Evolutionary conservation across 2,329 filamentous ascomycete genomes (phyloP), one percentile per base, ranked within the genome.

Genomic region (Zymoseptoria tritici): DNA sequence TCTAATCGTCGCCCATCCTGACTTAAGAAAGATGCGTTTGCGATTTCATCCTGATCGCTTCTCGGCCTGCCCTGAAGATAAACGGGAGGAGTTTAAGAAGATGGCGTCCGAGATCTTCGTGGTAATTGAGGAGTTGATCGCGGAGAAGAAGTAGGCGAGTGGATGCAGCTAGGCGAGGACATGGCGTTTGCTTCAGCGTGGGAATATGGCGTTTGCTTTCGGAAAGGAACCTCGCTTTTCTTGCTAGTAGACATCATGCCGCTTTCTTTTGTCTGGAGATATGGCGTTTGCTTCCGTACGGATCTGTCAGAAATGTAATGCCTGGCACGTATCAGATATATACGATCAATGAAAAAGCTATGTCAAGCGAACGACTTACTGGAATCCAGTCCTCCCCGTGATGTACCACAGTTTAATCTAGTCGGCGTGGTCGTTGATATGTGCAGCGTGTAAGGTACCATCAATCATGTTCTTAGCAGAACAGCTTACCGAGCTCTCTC

Each of bases 71-170:
- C 22, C 51, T 21, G 21, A 29, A 16, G 13, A 52, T 8, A 16
- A 19, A n/a, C 51, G 31, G 7, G 56, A 57, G 9, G 21, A n/a
- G 49, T 60, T 60, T n/a, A 52, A 62, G 52, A 52, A 29, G 46
- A 62, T 58, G 52, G 64, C 64, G n/a, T 22, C 26, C 26, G 62
- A 64, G 57, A 19, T 66, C 5, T 66, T 66, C 55, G 62, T 66
- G 2, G 64, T 62, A 8, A 22, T 64, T 36, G 55, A 54, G 20
- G 57, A 31, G 6, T 59, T 65, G 60, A 54, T 54, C 31, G 19
- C 36, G 49, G 58, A 54, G n/a, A 3, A 29, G 36, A n/a, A 53
- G 46, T 59, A 11, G 46, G 26, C 26, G 26, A 42, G 13, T 24
- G 22, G 4, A 24, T 24, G 22, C 22, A 24, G 22, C 22, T 24